Base-by-base conservation (phyloP, 164 flowering plant species). In the Cinnamomum chago region DNA sequence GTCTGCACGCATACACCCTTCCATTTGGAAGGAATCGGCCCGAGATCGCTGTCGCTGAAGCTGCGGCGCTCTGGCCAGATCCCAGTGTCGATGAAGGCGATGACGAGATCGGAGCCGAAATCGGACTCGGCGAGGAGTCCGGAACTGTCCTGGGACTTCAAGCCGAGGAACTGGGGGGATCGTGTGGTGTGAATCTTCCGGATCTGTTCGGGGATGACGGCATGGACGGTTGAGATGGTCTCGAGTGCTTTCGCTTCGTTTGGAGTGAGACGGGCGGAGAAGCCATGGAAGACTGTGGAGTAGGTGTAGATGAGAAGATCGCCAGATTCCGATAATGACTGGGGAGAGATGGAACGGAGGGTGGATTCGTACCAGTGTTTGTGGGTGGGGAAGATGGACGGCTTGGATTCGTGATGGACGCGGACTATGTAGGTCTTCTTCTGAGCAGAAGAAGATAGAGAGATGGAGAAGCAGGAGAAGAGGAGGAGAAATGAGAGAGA, bases 71-170 rank as follows among this genome's bases (percentile, higher is more conserved):
- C 97, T 1, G 99, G 99, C 95, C 94, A 94, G 75, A 96, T 89
- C 27, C 98, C 99, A 0, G 99, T 92, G 70, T 94, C 99, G 23
- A 94, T 76, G 2, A 96, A 95, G 1, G 90, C 99, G 68, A 96
- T 89, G 0, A 96, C 94, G 1, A 96, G 88, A 82, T 96, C 95
- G 10, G 98, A 90, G n/a, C 99, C 99, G 73, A 85, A 94, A 73
- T 92, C 97, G 23, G 98, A 89, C 78, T 94, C 99, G 70, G 89
- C 87, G 5, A 91, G 82, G 51, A 90, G 73, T 1, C 97, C 95
- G 13, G 93, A 86, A 17, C 73, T 83, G 76, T 87, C 93, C 3
- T 80, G 67, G 27, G 85, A 82, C 64, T 81, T 84, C 28, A 93
- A 78, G 14, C 99, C 98, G 0, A 95, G 85, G 72, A 95, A 95